Evolutionary conservation across 306 rosid species (phyloP).

Genomic region (Cucurbita ficifolia): DNA sequence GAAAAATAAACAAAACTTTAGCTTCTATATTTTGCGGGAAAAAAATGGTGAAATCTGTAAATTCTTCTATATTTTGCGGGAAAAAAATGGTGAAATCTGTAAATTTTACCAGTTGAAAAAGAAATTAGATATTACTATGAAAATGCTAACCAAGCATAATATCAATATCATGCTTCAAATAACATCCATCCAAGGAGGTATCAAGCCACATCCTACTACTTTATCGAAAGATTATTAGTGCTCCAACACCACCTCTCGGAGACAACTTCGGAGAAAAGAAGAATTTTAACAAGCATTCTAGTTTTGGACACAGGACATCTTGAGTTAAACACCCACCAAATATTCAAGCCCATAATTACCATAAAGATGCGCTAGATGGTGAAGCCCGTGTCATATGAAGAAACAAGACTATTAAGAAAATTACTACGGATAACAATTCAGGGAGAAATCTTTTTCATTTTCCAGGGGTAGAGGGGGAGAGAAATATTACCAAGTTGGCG

Average conservation of each 20-base stretch:
- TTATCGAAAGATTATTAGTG: not conserved
- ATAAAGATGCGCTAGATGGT: not conserved
- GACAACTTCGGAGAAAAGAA: not conserved
- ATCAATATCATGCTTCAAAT: not conserved
- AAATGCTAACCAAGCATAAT: not conserved
- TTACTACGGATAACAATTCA: not conserved
- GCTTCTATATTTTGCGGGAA: too few species aligned
- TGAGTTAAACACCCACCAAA: not conserved
- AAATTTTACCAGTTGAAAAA: not conserved
- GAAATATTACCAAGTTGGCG: slow-evolving; percentile 74
- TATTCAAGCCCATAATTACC: not conserved
- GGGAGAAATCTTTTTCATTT: not conserved
- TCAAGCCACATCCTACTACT: not conserved
- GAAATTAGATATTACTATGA: not conserved
- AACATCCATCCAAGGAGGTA: not conserved
- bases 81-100: not conserved
- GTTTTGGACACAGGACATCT: not conserved
- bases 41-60: too few species aligned
- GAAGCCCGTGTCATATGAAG: not conserved
- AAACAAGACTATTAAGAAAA: not conserved
- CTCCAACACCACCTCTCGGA: not conserved
- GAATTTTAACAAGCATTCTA: not conserved
- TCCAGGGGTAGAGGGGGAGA: not conserved
- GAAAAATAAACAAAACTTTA: too few species aligned
- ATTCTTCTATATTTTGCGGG: too few species aligned